Evolutionary conservation across 2,329 filamentous ascomycete species (phyloP).

Genomic region (Botrytis pseudocinerea): DNA sequence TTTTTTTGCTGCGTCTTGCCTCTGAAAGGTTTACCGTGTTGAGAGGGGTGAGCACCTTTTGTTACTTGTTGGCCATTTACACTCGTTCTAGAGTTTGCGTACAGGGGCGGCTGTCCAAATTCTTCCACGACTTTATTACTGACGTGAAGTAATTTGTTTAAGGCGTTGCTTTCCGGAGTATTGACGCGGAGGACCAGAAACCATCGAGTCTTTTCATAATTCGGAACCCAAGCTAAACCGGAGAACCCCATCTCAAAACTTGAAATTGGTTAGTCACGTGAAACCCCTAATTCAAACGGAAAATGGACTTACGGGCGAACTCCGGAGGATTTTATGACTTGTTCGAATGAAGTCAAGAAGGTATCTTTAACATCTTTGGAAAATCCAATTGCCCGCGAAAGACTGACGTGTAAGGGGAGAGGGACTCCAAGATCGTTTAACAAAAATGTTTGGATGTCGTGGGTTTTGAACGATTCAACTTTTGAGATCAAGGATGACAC

Average conservation of each 20-base stretch:
- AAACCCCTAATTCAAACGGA: neutral
- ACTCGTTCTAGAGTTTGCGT: conserved; percentile 44
- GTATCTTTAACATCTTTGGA: conserved; percentile 67
- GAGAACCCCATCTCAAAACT: conserved; percentile 42
- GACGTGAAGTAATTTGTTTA: conserved; percentile 62
- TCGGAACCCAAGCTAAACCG: conserved; percentile 63
- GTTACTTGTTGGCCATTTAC: neutral
- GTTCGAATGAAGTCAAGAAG: conserved; percentile 61
- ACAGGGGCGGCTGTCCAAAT: conserved; percentile 71
- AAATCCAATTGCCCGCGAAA: conserved; percentile 80
- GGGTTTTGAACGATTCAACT: conserved; percentile 37
- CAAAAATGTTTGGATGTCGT: conserved; percentile 66
- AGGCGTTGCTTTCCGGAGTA: conserved; percentile 49
- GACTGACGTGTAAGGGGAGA: conserved; percentile 83
- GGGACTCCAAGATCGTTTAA: conserved; percentile 75
- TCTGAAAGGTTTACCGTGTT: neutral
- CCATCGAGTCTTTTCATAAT: conserved; percentile 68
- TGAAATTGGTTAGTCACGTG: conserved; percentile 23
- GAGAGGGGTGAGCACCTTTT: neutral
- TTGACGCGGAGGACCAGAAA: conserved; percentile 76
- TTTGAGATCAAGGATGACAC: conserved; percentile 48
- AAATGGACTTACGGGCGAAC: conserved; percentile 47
- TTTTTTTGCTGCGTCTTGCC: conserved; percentile 18
- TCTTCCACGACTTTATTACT: conserved; percentile 64
- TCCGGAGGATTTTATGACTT: conserved; percentile 45